Evolutionary conservation across 1,139 yeast species (phyloP), one percentile per base, ranked within the genome.

Genomic region (Nakaseomyces uthaithaninus): DNA sequence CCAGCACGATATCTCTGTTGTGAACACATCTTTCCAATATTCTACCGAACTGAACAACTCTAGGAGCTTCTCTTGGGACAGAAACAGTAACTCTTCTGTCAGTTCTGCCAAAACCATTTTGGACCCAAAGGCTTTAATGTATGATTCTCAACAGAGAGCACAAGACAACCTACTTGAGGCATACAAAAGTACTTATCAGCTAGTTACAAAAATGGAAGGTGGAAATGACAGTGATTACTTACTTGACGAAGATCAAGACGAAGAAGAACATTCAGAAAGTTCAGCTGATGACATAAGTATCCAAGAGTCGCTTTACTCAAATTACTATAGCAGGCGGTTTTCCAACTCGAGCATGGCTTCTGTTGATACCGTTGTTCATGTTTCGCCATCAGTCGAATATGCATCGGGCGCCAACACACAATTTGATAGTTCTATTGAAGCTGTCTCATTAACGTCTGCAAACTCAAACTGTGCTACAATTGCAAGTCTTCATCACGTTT

Each of bases 71-170:
- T 31, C 35, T 19, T 31, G 35, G 35, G 35, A 31, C 9, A 20
- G 16, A 4, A 17, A 20, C 17, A 31, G 35, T 31, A 25, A 12
- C 19, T 7, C n/a, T 16, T 31, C 35, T 6, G 35, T 8, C 4
- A 4, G 25, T 14, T 31, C 35, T 9, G 35, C 35, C 20, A 16
- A 10, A 3, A 31, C 35, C 14, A 17, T 31, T 18, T 25, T 31
- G 3, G 35, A 31, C 9, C 35, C 35, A n/a, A 19, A 15, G 3
- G 25, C 35, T n/a, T 4, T 31, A 3, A 19, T 16, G 7, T 19
- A 31, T 19, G 35, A 31, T n/a, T 19, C 35, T 31, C 35, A 20
- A 19, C 25, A 31, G 20, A 19, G 35, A n/a, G 35, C 25, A 3
- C 35, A 31, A 20, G 25, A 20, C 8, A 8, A 20, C 4, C 15